A percentile compares a stretch with the other conserved stretches of the same genome.
Evolutionary conservation across 2,329 filamentous ascomycete species (phyloP).

Genomic region (Fusarium lateritium): DNA sequence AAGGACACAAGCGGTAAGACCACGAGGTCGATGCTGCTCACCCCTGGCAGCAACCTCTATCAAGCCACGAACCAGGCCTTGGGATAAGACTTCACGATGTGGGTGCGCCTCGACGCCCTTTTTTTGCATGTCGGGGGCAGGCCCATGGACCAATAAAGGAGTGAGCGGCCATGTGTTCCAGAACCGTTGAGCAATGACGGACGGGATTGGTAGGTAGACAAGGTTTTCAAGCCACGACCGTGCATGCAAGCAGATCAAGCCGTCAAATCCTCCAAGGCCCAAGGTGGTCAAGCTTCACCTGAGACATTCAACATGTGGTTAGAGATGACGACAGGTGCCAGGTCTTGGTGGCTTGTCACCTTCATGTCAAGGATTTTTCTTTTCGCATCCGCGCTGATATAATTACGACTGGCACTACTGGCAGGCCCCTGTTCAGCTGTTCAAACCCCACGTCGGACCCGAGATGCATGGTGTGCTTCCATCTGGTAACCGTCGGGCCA

Average conservation of each 20-base stretch:
- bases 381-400: slow-evolving; percentile 21
- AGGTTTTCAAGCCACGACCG: slow-evolving; percentile 40
- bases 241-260: slow-evolving; percentile 38
- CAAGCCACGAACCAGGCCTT: slow-evolving; percentile 38
- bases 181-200: slow-evolving; percentile 37
- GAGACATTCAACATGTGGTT: slow-evolving; percentile 38
- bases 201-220: slow-evolving; percentile 18
- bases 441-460: slow-evolving; percentile 20
- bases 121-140: slow-evolving; percentile 25
- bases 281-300: slow-evolving; percentile 38
- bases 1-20: slow-evolving; percentile 8
- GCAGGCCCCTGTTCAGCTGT: slow-evolving; percentile 31
- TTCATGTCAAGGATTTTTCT: slow-evolving; percentile 7
- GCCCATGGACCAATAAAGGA: slow-evolving; percentile 20
- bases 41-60: slow-evolving; percentile 29
- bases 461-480: slow-evolving; percentile 12
- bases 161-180: slow-evolving; percentile 26
- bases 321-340: slow-evolving; percentile 32
- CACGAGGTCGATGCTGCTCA: slow-evolving; percentile 17
- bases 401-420: slow-evolving; percentile 22
- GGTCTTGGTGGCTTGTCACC: slow-evolving; percentile 10
- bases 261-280: slow-evolving; percentile 18
- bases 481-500: slow-evolving; percentile 9
- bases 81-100: slow-evolving; percentile 35
- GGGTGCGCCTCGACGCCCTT: slow-evolving; percentile 27